Base-by-base conservation (phyloP, 495 filamentous ascomycete genomes). In the Aspergillus conjunctus region DNA sequence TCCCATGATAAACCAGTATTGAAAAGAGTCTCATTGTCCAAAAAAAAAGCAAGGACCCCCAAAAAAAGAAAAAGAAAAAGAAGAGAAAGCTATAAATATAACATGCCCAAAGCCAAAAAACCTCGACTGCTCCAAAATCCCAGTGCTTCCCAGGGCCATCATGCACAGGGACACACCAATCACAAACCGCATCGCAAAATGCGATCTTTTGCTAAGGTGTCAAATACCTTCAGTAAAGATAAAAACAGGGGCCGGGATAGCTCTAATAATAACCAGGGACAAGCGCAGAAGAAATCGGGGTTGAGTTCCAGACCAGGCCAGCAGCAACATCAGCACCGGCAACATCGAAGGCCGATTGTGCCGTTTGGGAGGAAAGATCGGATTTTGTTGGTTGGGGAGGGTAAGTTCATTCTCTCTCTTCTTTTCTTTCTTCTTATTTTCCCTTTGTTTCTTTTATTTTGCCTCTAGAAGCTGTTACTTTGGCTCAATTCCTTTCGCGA, bases 321-420 rank as follows among this genome's bases (percentile, higher is more conserved):
- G 18, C 44, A 49, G 1, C 49, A 54, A 30, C 30, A 50, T 15
- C 51, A 63, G 44, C 61, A 57, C 49, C 61, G 67, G 61, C 39
- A 53, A 12, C 73, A 84, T 64, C 68, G 70, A 56, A 70, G 78
- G 39, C 84, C 88, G 9, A 84, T 80, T 41, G 85, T 95, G 60
- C 93, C 92, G n/a, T 96, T 95, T 75, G 71, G 78, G 20, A 80
- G 82, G 21, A 71, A 77, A 52, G 86, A 94, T 69, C 77, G 82
- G 56, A 90, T 97, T 59, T 83, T 98, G 26, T 81, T 97, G 2
- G 73, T 98, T 65, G 94, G 93, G 51, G 93, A 98, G 78, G 93
- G 90, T 78, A 43, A 72, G 74, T 66, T 2, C 12, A 22, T 14
- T 50, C 33, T 56, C 31, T 18, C 15, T 51, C 43, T 43, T 56